Evolutionary conservation across 116 monocot species (phyloP), one percentile per base, ranked within the genome.

Genomic region (Posidonia oceanica): DNA sequence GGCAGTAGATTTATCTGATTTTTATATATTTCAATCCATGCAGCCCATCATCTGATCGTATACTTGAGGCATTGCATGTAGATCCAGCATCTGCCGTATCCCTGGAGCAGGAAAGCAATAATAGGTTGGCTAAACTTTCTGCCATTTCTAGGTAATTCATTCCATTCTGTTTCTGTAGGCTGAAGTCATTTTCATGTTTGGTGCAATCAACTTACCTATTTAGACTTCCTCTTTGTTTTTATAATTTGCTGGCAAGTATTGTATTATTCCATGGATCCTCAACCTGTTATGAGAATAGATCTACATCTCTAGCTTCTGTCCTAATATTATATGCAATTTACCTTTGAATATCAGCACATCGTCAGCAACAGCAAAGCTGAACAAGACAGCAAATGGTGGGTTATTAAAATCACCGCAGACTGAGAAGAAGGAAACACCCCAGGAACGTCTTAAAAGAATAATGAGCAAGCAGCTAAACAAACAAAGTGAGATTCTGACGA

Each of bases 391-490:
- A 64, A 61, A 63, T 84, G 89, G 74, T 39, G 80, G 79, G 15
- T 16, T 82, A 39, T 75, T 73, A 36, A 98, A 98, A 69, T n/a
- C 74, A 4, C 82, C 67, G 54, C 82, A 79, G 69, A 74, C 67
- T 62, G 87, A 98, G 69, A 93, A 87, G 76, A 97, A 98, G 59
- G 98, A 98, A 77, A 98, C 93, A 18, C 98, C 98, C 23, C 98
- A 98, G 70, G 98, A 98, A 66, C 93, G 98, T 37, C 86, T 98
- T 23, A 98, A 98, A 56, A 76, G 98, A 55, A 98, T 98, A 78
- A 98, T 98, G 98, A 98, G 87, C 83, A 89, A 88, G 78, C 98
- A 98, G 68, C 80, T 98, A 75, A 98, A 87, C 71, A 98, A 98
- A 70, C 98, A 98, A 78, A 98, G 98, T 98, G 83, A 66, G 83